These are phyloP conservation scores for Aspergillus asperescens DNA, from an alignment of 495 filamentous ascomycete species.

Conservation along the genomic window DNA sequence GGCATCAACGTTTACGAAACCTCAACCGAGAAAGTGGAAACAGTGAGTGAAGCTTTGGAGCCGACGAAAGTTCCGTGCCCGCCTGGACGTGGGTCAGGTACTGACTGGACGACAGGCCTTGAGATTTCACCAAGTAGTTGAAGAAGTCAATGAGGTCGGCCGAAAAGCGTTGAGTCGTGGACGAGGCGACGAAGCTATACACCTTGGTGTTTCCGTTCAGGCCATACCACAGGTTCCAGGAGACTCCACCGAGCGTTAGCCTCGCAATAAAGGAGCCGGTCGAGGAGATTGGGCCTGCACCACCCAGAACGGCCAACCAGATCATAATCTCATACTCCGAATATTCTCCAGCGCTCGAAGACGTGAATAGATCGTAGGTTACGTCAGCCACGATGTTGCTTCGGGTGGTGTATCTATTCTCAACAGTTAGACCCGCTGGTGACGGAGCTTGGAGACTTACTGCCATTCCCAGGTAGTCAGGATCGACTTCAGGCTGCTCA, in stretches of 20 bases:
- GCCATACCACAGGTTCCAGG: slow-evolving; percentile 53
- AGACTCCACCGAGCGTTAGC: slow-evolving; percentile 44
- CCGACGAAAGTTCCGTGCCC: slow-evolving; percentile 53
- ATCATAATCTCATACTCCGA: slow-evolving; percentile 67
- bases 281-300: slow-evolving; percentile 58
- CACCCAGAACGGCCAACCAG: slow-evolving; percentile 59
- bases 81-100: slow-evolving; percentile 52
- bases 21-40: slow-evolving; percentile 36
- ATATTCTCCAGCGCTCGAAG: slow-evolving; percentile 37
- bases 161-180: slow-evolving; percentile 44
- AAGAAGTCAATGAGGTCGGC: slow-evolving; percentile 55
- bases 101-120: slow-evolving; percentile 46
- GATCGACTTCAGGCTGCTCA: slow-evolving; percentile 49
- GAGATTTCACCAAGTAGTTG: slow-evolving; percentile 47
- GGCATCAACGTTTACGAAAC: slow-evolving; percentile 29
- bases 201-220: slow-evolving; percentile 52
- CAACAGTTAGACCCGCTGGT: neutral
- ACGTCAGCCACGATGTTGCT: slow-evolving; percentile 55
- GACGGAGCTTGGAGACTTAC: slow-evolving; percentile 25
- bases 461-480: slow-evolving; percentile 50
- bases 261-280: slow-evolving; percentile 51
- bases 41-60: slow-evolving; percentile 30
- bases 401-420: slow-evolving; percentile 51
- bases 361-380: slow-evolving; percentile 61
- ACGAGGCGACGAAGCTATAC: slow-evolving; percentile 56